A percentile compares a stretch with the other conserved stretches of the same genome.
These are phyloP conservation scores for Kluyveromyces dobzhanskii DNA, from an alignment of 805 yeast species.

Conservation along the genomic window DNA sequence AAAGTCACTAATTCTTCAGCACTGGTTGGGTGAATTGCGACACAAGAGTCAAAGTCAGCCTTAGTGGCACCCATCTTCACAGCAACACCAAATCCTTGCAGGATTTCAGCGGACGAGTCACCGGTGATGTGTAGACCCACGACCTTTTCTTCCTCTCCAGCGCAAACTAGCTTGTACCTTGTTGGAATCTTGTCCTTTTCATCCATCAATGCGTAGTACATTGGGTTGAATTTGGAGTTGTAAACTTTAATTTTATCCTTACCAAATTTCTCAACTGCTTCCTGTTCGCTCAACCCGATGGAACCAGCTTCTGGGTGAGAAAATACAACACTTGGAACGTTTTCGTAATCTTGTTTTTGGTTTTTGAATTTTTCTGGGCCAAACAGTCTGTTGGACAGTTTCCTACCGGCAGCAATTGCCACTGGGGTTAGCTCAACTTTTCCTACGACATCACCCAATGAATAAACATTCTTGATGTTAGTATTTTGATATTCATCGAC, in stretches of 20 bases:
- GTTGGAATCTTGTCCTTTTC: slow-evolving; percentile 67
- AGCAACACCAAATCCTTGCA: slow-evolving; percentile 98
- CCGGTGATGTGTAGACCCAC: slow-evolving; percentile 95
- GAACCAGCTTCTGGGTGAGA: slow-evolving; percentile 98
- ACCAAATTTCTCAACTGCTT: slow-evolving; percentile 75
- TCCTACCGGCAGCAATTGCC: slow-evolving; percentile 97
- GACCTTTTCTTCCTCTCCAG: slow-evolving; percentile 81
- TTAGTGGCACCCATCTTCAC: slow-evolving; percentile 99
- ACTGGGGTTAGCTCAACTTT: slow-evolving; percentile 94
- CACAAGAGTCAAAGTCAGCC: slow-evolving; percentile 88
- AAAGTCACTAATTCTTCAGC: slow-evolving; percentile 94
- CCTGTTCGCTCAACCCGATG: slow-evolving; percentile 75
- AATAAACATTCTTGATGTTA: slow-evolving; percentile 57
- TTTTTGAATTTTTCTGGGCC: slow-evolving; percentile 64
- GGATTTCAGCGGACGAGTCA: slow-evolving; percentile 80
- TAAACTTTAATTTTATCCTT: slow-evolving; percentile 72
- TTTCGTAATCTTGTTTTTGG: slow-evolving; percentile 75
- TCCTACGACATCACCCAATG: slow-evolving; percentile 93
- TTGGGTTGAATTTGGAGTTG: slow-evolving; percentile 74
- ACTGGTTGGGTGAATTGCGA: slow-evolving; percentile 97
- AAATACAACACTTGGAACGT: slow-evolving; percentile 94
- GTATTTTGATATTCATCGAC: slow-evolving; percentile 90
- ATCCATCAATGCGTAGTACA: slow-evolving; percentile 86
- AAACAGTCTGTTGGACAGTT: slow-evolving; percentile 81
- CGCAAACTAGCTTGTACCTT: slow-evolving; percentile 70